Evolutionary conservation across 2,329 filamentous ascomycete genomes (phyloP).

Genomic region (Rutstroemia sp.): DNA sequence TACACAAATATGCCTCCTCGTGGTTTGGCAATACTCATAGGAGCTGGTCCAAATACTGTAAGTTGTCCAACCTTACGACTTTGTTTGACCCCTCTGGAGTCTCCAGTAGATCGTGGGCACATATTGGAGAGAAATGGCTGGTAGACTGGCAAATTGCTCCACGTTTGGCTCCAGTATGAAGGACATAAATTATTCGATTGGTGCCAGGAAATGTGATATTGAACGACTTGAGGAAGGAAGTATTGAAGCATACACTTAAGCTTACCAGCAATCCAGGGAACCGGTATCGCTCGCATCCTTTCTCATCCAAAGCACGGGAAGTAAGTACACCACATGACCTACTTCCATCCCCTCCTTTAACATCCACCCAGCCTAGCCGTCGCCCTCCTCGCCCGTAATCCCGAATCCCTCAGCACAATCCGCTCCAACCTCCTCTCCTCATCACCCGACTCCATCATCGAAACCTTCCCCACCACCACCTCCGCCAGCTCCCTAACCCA

Average conservation of each 20-base stretch:
- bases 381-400: constrained; percentile 43
- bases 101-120: not conserved
- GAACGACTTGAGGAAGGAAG: no score
- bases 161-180: not conserved
- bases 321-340: not conserved
- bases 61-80: not conserved
- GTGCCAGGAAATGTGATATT: no score
- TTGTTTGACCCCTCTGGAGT: no score
- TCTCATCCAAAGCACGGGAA: constrained; percentile 47
- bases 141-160: not conserved
- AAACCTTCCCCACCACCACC: constrained; percentile 46
- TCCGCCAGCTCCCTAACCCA: constrained; percentile 37
- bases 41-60: not conserved
- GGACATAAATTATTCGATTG: no score
- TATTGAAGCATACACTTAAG: no score
- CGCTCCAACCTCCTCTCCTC: constrained; percentile 35
- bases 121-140: not conserved
- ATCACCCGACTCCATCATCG: constrained; percentile 38
- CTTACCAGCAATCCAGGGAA: not conserved
- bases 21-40: not conserved
- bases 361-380: constrained; percentile 35
- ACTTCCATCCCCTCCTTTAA: no score
- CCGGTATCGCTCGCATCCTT: constrained; percentile 36
- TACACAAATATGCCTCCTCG: not conserved
- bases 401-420: constrained; percentile 37